Evolutionary conservation across 495 filamentous ascomycete genomes (phyloP).

Genomic region (Saxophila tyrrhenica): DNA sequence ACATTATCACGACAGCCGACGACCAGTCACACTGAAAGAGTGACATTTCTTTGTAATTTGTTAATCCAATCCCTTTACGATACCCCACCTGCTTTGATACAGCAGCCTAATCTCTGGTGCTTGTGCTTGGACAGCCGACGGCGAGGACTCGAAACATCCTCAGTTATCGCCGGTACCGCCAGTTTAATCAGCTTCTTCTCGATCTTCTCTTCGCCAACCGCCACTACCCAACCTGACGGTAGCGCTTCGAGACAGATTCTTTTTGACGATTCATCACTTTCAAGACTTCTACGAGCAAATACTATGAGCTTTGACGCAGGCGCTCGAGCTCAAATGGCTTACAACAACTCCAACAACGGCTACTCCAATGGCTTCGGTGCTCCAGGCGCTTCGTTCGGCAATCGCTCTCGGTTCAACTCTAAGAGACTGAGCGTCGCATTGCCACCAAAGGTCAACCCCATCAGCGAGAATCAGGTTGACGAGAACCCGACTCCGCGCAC

Average conservation of each 20-base stretch:
- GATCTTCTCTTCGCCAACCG: background rate
- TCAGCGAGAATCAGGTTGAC: conserved; percentile 55
- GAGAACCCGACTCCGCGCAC: conserved; percentile 77
- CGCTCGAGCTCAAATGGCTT: conserved; percentile 99
- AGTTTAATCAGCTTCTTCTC: conserved; percentile 7
- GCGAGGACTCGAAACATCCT: background rate
- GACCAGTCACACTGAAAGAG: conserved; percentile 4
- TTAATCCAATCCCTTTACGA: conserved; percentile 16
- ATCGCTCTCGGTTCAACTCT: conserved; percentile 55
- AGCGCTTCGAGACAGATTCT: background rate
- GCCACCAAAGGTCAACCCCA: conserved; percentile 46
- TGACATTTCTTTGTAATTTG: conserved; percentile 20
- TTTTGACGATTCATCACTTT: conserved; percentile 10
- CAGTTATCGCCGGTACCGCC: conserved; percentile 2
- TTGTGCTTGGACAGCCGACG: conserved; percentile 7
- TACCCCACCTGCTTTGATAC: conserved; percentile 14
- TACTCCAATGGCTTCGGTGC: conserved; percentile 55
- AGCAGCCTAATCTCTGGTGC: conserved; percentile 17
- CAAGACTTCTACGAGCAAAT: conserved; percentile 9
- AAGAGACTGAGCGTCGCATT: conserved; percentile 65
- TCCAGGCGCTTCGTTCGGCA: conserved; percentile 68
- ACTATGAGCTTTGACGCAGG: conserved; percentile 89
- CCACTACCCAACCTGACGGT: background rate
- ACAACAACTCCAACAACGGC: conserved; percentile 58
- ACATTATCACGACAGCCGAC: conserved; percentile 4